Evolutionary conservation across 768 basidiomycete species (phyloP).

Genomic region (Lactarius pseudohatsudake): DNA sequence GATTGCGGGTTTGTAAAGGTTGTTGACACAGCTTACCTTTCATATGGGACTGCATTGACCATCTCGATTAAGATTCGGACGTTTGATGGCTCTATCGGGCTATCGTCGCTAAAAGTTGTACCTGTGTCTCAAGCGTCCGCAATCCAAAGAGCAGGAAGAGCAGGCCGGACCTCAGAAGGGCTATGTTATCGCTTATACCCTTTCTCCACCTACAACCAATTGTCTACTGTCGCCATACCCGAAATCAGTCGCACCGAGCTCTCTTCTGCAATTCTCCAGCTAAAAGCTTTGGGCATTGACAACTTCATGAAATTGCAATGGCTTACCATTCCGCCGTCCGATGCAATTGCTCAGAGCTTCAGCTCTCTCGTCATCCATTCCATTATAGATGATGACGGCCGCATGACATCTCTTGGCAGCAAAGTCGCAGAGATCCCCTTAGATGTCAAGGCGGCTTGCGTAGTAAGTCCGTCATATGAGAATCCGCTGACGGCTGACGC

Average conservation of each 20-base stretch:
- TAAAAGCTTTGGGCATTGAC: conserved; percentile 93
- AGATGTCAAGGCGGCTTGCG: conserved; percentile 90
- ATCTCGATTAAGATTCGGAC: conserved; percentile 65
- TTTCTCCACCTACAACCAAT: conserved; percentile 52
- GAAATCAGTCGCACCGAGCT: conserved; percentile 92
- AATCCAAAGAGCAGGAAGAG: conserved; percentile 90
- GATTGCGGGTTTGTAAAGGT: conserved; percentile 97
- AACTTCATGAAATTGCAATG: conserved; percentile 97
- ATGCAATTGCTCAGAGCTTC: conserved; percentile 80
- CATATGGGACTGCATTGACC: not conserved
- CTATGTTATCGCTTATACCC: conserved; percentile 93
- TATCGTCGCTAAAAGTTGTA: conserved; percentile 81
- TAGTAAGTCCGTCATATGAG: conserved; percentile 52
- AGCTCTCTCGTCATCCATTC: conserved; percentile 79
- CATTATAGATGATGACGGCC: conserved; percentile 81
- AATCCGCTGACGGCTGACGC: not conserved
- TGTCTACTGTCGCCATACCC: conserved; percentile 74
- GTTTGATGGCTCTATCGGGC: conserved; percentile 82
- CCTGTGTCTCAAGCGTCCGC: conserved; percentile 88
- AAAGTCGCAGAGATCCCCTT: conserved; percentile 93
- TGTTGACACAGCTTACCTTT: conserved; percentile 1
- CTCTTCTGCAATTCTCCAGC: conserved; percentile 86
- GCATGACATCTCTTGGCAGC: conserved; percentile 73
- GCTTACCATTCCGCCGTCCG: conserved; percentile 84
- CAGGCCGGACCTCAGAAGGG: conserved; percentile 90